phyloP scores from a whole-genome alignment of 1,139 yeast species.

The Suhomyces guaymorum region DNA sequence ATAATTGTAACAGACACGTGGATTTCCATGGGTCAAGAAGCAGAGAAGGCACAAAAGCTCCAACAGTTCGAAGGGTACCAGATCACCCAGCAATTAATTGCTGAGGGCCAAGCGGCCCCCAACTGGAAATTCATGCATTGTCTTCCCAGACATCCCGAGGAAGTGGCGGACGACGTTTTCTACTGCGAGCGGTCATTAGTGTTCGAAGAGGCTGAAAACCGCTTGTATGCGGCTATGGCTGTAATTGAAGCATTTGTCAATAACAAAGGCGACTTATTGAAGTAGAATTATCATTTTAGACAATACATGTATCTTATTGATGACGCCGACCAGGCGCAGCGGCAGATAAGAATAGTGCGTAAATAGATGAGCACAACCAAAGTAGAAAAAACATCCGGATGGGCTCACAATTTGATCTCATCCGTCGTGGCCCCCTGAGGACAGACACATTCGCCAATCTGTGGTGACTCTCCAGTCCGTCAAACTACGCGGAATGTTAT shows the following conservation, averaged over 20 bases:
- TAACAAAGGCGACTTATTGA: conserved; percentile 45
- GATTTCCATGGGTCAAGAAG: conserved; percentile 97
- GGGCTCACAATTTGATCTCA: too few relatives aligned
- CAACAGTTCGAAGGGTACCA: conserved; percentile 86
- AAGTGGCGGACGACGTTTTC: conserved; percentile 90
- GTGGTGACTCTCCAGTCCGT: too few relatives aligned
- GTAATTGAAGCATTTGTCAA: conserved; percentile 86
- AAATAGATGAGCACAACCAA: too few relatives aligned
- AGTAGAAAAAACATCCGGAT: too few relatives aligned
- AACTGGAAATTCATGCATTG: conserved; percentile 96
- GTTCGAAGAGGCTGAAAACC: conserved; percentile 93
- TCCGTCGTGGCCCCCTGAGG: too few relatives aligned
- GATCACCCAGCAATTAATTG: conserved; percentile 66
- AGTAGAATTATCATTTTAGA: too few relatives aligned
- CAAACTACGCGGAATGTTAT: too few relatives aligned
- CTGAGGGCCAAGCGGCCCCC: conserved; percentile 54
- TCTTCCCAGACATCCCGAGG: conserved; percentile 92
- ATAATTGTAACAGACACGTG: conserved; percentile 95
- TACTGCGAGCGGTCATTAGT: conserved; percentile 83
- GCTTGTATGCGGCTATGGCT: conserved; percentile 95
- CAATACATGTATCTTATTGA: too few relatives aligned
- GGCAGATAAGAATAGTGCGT: too few relatives aligned
- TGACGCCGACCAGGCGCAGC: too few relatives aligned
- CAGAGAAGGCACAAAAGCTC: conserved; percentile 67
- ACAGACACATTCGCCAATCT: too few relatives aligned